These are phyloP conservation scores for Hibiscus tridactylites DNA, from an alignment of 345 rosid species.

Conservation along the genomic window DNA sequence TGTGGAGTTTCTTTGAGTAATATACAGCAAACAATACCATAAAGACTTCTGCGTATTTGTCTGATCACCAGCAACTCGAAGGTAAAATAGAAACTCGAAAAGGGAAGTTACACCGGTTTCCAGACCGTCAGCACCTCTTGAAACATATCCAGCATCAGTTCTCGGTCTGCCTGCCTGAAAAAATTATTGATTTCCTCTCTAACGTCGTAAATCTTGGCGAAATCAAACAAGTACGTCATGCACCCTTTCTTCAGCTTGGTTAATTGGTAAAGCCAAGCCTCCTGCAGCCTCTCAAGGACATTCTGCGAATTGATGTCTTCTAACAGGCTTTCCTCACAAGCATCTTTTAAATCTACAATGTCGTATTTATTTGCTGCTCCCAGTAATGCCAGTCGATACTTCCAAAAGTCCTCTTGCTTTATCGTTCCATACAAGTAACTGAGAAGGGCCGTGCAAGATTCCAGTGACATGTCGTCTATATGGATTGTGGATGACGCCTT, in stretches of 20 bases:
- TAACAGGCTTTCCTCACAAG: slow-evolving; percentile 82
- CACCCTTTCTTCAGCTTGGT: slow-evolving; percentile 83
- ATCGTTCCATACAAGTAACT: slow-evolving; percentile 77
- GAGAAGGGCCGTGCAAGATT: slow-evolving; percentile 75
- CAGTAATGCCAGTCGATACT: slow-evolving; percentile 65
- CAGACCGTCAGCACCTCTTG: slow-evolving; percentile 76
- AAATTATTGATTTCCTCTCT: slow-evolving; percentile 67
- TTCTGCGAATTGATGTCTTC: slow-evolving; percentile 77
- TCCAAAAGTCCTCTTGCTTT: slow-evolving; percentile 81
- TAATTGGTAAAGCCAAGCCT: slow-evolving; percentile 87
- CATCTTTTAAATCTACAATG: slow-evolving; percentile 58
- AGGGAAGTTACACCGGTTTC: slow-evolving; percentile 43
- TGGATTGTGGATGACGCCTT: slow-evolving; percentile 74
- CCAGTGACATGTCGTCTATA: slow-evolving; percentile 79
- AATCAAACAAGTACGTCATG: slow-evolving; percentile 72
- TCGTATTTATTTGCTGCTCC: slow-evolving; percentile 88
- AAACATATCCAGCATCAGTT: slow-evolving; percentile 81
- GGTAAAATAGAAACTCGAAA: not conserved
- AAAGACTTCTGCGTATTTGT: not conserved
- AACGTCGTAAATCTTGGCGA: slow-evolving; percentile 79
- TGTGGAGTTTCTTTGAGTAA: not conserved
- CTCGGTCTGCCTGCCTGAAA: slow-evolving; percentile 74
- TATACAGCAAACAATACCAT: slow-evolving; percentile 1
- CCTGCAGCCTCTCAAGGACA: slow-evolving; percentile 84
- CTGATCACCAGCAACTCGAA: not conserved